Percentiles rank a stretch among this genome's conserved stretches.
These are phyloP conservation scores for Xylaria sp. DNA, from an alignment of 2,329 filamentous ascomycete species.

Conservation along the genomic window DNA sequence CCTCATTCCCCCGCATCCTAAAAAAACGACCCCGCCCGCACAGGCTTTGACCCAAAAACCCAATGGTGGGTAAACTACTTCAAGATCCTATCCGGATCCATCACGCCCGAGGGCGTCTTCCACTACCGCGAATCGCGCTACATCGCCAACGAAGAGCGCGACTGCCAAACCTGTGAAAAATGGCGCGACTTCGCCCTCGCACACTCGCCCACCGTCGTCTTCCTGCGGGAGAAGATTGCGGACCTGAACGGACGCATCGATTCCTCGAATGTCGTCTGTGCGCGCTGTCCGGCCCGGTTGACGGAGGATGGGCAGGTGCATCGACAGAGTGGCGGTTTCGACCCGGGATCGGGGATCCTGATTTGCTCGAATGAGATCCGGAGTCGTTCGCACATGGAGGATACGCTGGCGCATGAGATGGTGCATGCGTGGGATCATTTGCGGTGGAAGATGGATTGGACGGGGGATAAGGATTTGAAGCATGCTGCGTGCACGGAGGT, in stretches of 20 bases:
- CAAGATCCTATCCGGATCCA: conserved; percentile 67
- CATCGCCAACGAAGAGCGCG: conserved; percentile 65
- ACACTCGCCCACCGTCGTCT: conserved; percentile 81
- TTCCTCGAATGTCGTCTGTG: conserved; percentile 71
- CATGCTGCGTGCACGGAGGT: conserved; percentile 95
- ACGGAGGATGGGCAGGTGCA: conserved; percentile 56
- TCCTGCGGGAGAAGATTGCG: conserved; percentile 74
- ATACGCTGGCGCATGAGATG: conserved; percentile 95
- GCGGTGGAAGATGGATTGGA: conserved; percentile 82
- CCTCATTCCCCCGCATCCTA: conserved; percentile 34
- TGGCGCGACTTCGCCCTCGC: conserved; percentile 78
- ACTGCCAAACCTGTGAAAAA: conserved; percentile 76
- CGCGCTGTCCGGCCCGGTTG: conserved; percentile 62
- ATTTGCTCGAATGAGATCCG: conserved; percentile 89
- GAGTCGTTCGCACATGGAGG: conserved; percentile 76
- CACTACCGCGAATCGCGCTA: conserved; percentile 77
- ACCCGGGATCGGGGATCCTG: conserved; percentile 78
- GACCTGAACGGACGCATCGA: conserved; percentile 74
- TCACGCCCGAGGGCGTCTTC: conserved; percentile 62
- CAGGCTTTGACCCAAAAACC: conserved; percentile 57
- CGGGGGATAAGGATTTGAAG: conserved; percentile 63
- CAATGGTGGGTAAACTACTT: conserved; percentile 80
- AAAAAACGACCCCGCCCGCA: conserved; percentile 55
- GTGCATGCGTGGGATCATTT: conserved; percentile 94
- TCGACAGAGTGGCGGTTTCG: conserved; percentile 73